Percentiles rank a stretch among this genome's conserved stretches.
These are phyloP conservation scores for Phytophthora foliorum DNA, from an alignment of 352 stramenopile species.

Conservation along the genomic window DNA sequence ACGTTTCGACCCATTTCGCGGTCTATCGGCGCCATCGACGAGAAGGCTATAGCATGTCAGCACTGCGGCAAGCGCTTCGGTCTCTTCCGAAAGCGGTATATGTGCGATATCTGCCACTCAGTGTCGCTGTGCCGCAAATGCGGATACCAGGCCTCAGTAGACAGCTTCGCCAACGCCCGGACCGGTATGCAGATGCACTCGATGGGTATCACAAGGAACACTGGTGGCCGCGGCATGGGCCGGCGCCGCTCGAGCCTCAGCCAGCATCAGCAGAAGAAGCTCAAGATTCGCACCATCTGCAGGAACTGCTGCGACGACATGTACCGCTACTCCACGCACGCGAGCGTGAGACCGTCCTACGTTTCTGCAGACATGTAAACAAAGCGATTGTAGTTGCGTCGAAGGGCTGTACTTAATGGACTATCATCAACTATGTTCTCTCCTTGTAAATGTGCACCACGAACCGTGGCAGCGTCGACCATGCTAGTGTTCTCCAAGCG, in stretches of 20 bases:
- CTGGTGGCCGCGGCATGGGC: conserved; percentile 19
- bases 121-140: conserved; percentile 69
- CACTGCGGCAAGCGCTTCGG: conserved; percentile 73
- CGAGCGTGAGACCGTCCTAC: conserved; percentile 37
- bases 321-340: conserved; percentile 57
- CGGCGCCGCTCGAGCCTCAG: conserved; percentile 37
- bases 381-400: conserved; percentile 15
- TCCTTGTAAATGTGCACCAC: conserved; percentile 3
- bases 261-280: conserved; percentile 47
- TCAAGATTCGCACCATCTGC: conserved; percentile 64
- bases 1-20: conserved; percentile 39
- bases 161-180: conserved; percentile 47
- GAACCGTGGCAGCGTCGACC: no score
- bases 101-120: conserved; percentile 70
- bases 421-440: conserved; percentile 30
- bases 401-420: conserved; percentile 23
- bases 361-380: conserved; percentile 23
- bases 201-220: conserved; percentile 10
- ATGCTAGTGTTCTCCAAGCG: no score
- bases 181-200: conserved; percentile 39
- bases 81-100: conserved; percentile 61
- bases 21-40: conserved; percentile 30
- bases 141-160: conserved; percentile 53
- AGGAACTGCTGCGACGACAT: conserved; percentile 58
- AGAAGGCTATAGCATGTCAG: conserved; percentile 50